phyloP scores from a whole-genome alignment of 1,284 basidiomycete genomes.

The Pseudomicrostroma phylloplanum region DNA sequence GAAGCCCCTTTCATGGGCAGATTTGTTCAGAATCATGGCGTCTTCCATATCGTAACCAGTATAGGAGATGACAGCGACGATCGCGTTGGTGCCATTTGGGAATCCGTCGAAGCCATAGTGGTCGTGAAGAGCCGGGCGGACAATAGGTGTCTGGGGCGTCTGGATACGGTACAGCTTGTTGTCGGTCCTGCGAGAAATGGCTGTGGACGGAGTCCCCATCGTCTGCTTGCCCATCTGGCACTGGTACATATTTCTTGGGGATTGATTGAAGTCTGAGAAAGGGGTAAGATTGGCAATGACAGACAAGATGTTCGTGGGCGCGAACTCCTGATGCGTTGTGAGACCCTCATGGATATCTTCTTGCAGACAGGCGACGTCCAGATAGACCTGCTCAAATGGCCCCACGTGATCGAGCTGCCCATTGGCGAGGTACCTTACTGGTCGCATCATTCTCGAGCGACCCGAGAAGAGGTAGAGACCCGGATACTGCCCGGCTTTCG shows the following conservation, averaged over 20 bases:
- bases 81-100: slow-evolving; percentile 95
- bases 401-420: slow-evolving; percentile 83
- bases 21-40: slow-evolving; percentile 99
- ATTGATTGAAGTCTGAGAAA: slow-evolving; percentile 87
- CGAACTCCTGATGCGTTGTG: slow-evolving; percentile 80
- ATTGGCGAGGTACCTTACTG: slow-evolving; percentile 85
- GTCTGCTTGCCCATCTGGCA: slow-evolving; percentile 98
- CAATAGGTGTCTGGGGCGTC: slow-evolving; percentile 88
- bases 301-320: slow-evolving; percentile 90
- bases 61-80: slow-evolving; percentile 98
- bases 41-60: slow-evolving; percentile 99
- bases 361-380: slow-evolving; percentile 89
- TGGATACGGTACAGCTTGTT: slow-evolving; percentile 98
- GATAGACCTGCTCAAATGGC: slow-evolving; percentile 97
- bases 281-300: slow-evolving; percentile 62
- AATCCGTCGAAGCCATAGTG: slow-evolving; percentile 98
- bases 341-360: slow-evolving; percentile 78
- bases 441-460: slow-evolving; percentile 91
- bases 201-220: slow-evolving; percentile 96
- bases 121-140: slow-evolving; percentile 84
- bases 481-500: slow-evolving; percentile 91
- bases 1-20: slow-evolving; percentile 94
- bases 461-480: slow-evolving; percentile 89
- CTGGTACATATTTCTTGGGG: slow-evolving; percentile 62
- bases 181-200: slow-evolving; percentile 83